Evolutionary conservation across 495 filamentous ascomycete species (phyloP).

Genomic region (Penicillium verhagenii): DNA sequence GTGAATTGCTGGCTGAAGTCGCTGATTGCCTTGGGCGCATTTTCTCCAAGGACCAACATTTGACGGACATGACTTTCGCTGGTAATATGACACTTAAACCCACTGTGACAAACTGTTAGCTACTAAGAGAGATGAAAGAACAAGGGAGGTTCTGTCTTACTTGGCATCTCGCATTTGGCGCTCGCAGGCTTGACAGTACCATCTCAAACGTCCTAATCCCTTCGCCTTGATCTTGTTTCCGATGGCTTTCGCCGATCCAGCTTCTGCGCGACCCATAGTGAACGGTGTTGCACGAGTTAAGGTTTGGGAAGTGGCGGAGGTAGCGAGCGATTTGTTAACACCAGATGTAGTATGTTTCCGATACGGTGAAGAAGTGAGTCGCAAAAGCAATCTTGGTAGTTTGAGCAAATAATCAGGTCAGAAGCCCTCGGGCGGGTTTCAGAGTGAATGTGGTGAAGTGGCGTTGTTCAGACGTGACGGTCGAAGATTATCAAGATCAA

Average conservation of each 20-base stretch:
- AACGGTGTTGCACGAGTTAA: background rate
- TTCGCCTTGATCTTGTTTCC: slow-evolving; percentile 77
- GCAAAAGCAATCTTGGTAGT: background rate
- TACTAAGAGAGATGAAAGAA: background rate
- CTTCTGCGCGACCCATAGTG: slow-evolving; percentile 92
- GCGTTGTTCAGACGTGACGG: background rate
- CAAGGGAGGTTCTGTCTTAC: background rate
- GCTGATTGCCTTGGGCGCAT: slow-evolving; percentile 59
- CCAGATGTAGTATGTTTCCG: background rate
- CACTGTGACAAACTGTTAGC: slow-evolving; percentile 22
- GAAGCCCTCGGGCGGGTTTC: background rate
- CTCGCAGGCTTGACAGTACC: slow-evolving; percentile 53
- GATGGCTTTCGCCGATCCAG: slow-evolving; percentile 80
- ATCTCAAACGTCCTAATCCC: slow-evolving; percentile 35
- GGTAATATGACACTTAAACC: slow-evolving; percentile 67
- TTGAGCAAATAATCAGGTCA: background rate
- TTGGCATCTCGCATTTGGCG: slow-evolving; percentile 3
- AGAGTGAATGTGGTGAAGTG: background rate
- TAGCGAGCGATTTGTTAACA: background rate
- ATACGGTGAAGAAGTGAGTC: background rate
- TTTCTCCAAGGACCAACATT: slow-evolving; percentile 78
- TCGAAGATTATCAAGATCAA: slow-evolving; percentile 1
- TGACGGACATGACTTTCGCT: slow-evolving; percentile 75
- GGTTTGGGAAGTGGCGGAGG: background rate
- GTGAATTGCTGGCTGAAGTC: slow-evolving; percentile 68